Evolutionary conservation across 805 yeast species (phyloP).

Genomic region (Hemisphaericaspora nanyangensis): DNA sequence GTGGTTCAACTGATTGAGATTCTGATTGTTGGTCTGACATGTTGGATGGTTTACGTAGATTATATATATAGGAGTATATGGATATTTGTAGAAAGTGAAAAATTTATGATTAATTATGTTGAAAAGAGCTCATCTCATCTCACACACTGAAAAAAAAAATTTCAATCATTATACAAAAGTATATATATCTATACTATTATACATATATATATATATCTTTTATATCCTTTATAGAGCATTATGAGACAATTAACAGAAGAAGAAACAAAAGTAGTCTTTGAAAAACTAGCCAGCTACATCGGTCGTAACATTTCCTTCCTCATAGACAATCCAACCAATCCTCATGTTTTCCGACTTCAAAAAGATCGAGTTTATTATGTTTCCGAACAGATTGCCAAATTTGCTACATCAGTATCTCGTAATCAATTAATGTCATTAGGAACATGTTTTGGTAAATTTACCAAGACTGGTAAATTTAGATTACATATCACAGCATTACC

Average conservation of each 20-base stretch:
- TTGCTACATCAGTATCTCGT: conserved; percentile 89
- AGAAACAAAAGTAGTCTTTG: conserved; percentile 93
- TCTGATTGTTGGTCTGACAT: no score
- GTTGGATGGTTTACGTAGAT: no score
- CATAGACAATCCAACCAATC: conserved; percentile 80
- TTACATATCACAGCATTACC: conserved; percentile 90
- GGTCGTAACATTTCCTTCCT: conserved; percentile 92
- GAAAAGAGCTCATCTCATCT: no score
- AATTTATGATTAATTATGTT: no score
- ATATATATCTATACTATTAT: no score
- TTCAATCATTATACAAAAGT: no score
- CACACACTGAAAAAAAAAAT: no score
- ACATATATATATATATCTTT: background rate
- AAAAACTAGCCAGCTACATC: conserved; percentile 91
- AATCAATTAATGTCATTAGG: conserved; percentile 90
- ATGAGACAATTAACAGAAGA: conserved; percentile 97
- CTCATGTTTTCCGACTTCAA: conserved; percentile 92
- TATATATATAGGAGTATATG: no score
- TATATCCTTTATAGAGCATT: no score
- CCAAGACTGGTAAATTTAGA: conserved; percentile 95
- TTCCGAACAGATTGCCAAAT: conserved; percentile 72
- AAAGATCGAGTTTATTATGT: conserved; percentile 96
- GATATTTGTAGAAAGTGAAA: no score
- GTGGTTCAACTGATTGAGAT: no score
- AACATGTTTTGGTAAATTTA: conserved; percentile 91